Conservation (phyloP, 768 basidiomycete species). For the Lyophyllum semitale region DNA sequence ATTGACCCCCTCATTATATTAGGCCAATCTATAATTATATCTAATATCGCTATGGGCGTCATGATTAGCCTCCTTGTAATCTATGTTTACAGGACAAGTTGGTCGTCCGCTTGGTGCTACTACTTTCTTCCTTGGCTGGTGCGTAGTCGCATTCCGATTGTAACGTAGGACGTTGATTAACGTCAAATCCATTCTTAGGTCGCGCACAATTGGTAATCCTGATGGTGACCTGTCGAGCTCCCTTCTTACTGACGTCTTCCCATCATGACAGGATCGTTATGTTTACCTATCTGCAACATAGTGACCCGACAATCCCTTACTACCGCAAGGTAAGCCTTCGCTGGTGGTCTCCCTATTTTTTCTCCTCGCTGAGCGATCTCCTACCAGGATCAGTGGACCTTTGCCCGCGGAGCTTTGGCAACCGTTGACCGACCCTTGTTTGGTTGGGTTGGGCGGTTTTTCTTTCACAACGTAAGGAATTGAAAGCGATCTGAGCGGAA, state of each 20-base stretch:
- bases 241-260: background rate
- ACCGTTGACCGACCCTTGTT: slow-evolving; percentile 63
- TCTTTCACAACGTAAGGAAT: slow-evolving; percentile 51
- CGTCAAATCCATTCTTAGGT: slow-evolving; percentile 27
- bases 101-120: slow-evolving; percentile 34
- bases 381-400: slow-evolving; percentile 53
- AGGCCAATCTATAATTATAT: slow-evolving; percentile 40
- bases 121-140: slow-evolving; percentile 56
- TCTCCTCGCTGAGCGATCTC: background rate
- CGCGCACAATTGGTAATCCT: slow-evolving; percentile 44
- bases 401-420: slow-evolving; percentile 57
- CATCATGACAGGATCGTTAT: slow-evolving; percentile 50
- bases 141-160: slow-evolving; percentile 7
- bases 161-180: background rate
- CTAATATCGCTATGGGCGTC: slow-evolving; percentile 39
- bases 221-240: background rate
- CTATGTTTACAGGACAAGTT: slow-evolving; percentile 32
- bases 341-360: background rate
- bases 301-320: slow-evolving; percentile 59
- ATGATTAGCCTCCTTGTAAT: slow-evolving; percentile 38
- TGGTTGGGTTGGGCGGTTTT: slow-evolving; percentile 58
- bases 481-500: background rate
- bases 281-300: slow-evolving; percentile 65
- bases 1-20: background rate
- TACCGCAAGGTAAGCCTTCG: slow-evolving; percentile 43